phyloP scores from a whole-genome alignment of 2,329 filamentous ascomycete species.

The Phoma sp. region DNA sequence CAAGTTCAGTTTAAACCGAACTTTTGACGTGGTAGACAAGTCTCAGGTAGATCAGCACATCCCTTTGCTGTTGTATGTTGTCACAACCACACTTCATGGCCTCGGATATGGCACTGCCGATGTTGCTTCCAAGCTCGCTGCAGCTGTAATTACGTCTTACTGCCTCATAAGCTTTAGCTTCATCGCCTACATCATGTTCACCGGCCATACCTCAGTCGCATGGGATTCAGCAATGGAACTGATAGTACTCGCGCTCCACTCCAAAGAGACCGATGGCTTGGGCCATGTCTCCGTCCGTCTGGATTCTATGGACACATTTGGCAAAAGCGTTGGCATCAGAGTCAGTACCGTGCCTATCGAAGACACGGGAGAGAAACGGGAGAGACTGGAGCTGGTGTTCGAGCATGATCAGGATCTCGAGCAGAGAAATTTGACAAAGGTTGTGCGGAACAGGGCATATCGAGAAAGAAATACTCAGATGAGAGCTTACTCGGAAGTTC shows the following conservation, averaged over 20 bases:
- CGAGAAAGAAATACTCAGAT: background rate
- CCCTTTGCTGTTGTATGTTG: no score
- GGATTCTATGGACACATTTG: conserved; percentile 17
- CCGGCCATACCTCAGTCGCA: conserved; percentile 19
- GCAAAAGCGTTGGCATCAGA: conserved; percentile 19
- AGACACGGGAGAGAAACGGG: background rate
- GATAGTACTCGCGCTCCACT: conserved; percentile 22
- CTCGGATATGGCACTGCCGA: no score
- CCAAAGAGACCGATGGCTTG: conserved; percentile 12
- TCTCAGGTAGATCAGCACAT: no score
- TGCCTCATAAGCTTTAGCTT: background rate
- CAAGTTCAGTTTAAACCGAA: no score
- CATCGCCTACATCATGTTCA: conserved; percentile 14
- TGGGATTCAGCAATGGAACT: conserved; percentile 23
- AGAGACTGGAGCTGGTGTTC: conserved; percentile 22
- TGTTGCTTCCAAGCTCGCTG: no score
- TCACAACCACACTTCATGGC: no score
- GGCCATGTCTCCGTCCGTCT: conserved; percentile 17
- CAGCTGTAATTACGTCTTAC: background rate
- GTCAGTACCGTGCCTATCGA: conserved; percentile 1
- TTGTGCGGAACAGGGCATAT: background rate
- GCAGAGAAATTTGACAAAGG: background rate
- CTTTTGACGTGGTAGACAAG: no score
- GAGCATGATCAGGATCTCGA: background rate
- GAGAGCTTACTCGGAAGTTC: no score